Evolutionary conservation across 2,329 filamentous ascomycete genomes (phyloP).

Genomic region (Mariannaea elegans): DNA sequence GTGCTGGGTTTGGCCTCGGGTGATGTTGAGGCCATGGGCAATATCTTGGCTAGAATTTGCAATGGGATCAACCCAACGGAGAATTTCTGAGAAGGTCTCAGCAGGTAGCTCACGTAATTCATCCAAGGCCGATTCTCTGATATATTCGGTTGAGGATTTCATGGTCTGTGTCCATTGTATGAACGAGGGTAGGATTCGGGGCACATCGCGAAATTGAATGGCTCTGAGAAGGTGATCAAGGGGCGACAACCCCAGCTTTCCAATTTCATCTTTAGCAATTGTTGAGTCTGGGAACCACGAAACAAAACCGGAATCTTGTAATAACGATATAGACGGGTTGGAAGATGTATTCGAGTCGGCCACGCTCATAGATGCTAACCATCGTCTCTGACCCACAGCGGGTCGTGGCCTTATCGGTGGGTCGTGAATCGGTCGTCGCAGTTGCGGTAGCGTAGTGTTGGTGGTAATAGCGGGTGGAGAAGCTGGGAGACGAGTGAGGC

Average conservation of each 20-base stretch:
- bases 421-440: slow-evolving; percentile 33
- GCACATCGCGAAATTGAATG: slow-evolving; percentile 43
- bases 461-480: slow-evolving; percentile 12
- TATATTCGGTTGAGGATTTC: slow-evolving; percentile 17
- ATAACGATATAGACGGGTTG: slow-evolving; percentile 14
- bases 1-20: slow-evolving; percentile 50
- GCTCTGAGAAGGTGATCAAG: slow-evolving; percentile 42
- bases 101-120: slow-evolving; percentile 56
- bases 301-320: neutral
- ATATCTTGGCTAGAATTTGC: slow-evolving; percentile 59
- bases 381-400: slow-evolving; percentile 37
- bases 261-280: neutral
- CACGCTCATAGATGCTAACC: slow-evolving; percentile 34
- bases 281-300: slow-evolving; percentile 10
- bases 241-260: slow-evolving; percentile 1
- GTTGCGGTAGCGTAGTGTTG: slow-evolving; percentile 28
- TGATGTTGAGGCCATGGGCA: slow-evolving; percentile 50
- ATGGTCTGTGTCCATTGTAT: slow-evolving; percentile 40
- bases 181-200: slow-evolving; percentile 38
- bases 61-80: slow-evolving; percentile 69
- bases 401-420: slow-evolving; percentile 35
- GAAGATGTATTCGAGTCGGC: slow-evolving; percentile 11
- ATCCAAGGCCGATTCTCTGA: slow-evolving; percentile 36
- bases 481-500: slow-evolving; percentile 31
- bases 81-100: slow-evolving; percentile 68